Evolutionary conservation across 2,329 filamentous ascomycete genomes (phyloP), one percentile per base, ranked within the genome.

Genomic region (Ascochyta lentis): DNA sequence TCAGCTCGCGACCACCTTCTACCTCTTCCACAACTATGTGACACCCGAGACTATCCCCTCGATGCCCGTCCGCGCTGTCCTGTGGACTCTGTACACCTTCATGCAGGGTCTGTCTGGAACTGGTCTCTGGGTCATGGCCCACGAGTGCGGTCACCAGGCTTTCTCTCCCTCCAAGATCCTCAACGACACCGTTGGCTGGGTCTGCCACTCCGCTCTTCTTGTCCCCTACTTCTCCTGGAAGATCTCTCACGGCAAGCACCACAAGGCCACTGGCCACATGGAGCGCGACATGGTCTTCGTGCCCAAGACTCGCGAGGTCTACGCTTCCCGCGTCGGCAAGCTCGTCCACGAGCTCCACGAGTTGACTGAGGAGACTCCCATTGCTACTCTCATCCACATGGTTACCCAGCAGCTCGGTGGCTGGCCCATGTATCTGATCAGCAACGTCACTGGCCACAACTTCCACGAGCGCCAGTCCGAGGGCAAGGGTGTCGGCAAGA

Each of bases 141-240:
- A 99, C 80, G 95, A 99, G 83, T 99, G 95, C 76, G 95, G 95
- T 65, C 95, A 99, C 80, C 91, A 95, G 77, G 89, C 95, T 58
- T 98, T 99, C 83, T 98, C 95, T 39, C 82, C 90, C n/a, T 97
- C 91, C 70, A 94, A 91, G 81, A 81, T 86, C 10, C 79, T 97
- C 75, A 98, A 98, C 81, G 92, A 98, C 78, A 86, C 90, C 24
- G 92, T 95, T 55, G 94, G 94, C 71, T 97, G 91, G 91, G 77
- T 96, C 75, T 86, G 91, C 68, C 94, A 98, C 82, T 96, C 93
- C 34, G 78, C 87, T 40, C 86, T 97, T 35, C 83, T 97, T 53
- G 94, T 99, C 44, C 95, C 95, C 22, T 99, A 98, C 83, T 99
- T 97, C 83, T 96, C 92, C 75, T 99, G 95, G 95, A 96, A 99